Percentiles rank a stretch among this genome's conserved stretches.
These are phyloP conservation scores for Silybum marianum DNA, from an alignment of 129 eudicot species.

Conservation along the genomic window DNA sequence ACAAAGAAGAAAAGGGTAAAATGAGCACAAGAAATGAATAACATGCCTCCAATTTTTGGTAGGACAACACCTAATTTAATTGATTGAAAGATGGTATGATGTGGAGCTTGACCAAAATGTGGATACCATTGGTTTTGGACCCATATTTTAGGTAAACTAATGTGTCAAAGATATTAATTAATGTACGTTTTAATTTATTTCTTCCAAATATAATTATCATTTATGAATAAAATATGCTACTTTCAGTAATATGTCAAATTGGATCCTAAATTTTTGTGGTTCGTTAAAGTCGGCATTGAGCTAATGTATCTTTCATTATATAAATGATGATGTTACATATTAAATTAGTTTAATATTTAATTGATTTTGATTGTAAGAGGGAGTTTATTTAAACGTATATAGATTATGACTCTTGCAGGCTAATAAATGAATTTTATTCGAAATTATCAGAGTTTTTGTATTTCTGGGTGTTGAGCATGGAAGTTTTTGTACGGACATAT, in stretches of 20 bases:
- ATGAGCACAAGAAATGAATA: slow-evolving; percentile 26
- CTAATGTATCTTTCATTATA: too few species aligned
- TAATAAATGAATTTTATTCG: not conserved
- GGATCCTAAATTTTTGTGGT: too few species aligned
- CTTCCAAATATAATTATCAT: not conserved
- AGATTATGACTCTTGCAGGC: not conserved
- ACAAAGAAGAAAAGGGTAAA: slow-evolving; percentile 28
- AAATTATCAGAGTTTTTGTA: too few species aligned
- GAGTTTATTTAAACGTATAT: not conserved
- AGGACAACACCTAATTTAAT: slow-evolving; percentile 30
- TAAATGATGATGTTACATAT: not conserved
- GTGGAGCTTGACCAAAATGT: slow-evolving; percentile 35
- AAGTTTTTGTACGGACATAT: too few species aligned
- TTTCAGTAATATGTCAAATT: too few species aligned
- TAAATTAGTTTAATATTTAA: too few species aligned
- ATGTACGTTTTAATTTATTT: too few species aligned
- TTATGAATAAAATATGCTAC: not conserved
- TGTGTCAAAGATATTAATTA: slow-evolving; percentile 17
- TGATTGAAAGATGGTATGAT: slow-evolving; percentile 22
- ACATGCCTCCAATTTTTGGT: slow-evolving; percentile 29
- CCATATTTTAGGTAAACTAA: slow-evolving; percentile 40
- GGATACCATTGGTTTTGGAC: slow-evolving; percentile 32
- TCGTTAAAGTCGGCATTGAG: too few species aligned
- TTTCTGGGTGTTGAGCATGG: too few species aligned
- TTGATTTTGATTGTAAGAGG: too few species aligned